Percentiles rank a stretch among this genome's conserved stretches.
Evolutionary conservation across 176 grass and related monocot genomes (phyloP).

Genomic region (Musa acuminata): DNA sequence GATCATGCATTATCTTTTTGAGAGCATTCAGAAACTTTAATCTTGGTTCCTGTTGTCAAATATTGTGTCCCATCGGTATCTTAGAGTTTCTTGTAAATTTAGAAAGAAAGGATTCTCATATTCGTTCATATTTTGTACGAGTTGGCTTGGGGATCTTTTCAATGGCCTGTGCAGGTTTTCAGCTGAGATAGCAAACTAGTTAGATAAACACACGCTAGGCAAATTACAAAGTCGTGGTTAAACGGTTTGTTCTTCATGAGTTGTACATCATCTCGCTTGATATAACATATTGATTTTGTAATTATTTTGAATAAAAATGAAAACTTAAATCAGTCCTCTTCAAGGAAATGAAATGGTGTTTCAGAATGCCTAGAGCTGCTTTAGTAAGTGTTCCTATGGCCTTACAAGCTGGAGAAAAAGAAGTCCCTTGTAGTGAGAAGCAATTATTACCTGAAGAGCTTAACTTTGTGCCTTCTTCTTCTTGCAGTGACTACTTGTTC

Average conservation of each 20-base stretch:
- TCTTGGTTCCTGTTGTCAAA: not conserved
- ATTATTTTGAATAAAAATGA: not conserved
- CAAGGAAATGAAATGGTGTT: not conserved
- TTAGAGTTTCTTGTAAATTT: not conserved
- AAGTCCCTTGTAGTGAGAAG: not conserved
- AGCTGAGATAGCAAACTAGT: not conserved
- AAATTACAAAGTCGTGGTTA: not conserved
- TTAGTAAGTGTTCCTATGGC: not conserved
- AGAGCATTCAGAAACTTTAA: not conserved
- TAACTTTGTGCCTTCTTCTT: not conserved
- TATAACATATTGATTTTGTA: not conserved
- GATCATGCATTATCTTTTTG: not conserved
- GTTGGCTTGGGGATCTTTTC: not conserved
- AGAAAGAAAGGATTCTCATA: too few relatives aligned
- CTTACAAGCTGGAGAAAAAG: not conserved
- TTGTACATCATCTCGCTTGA: not conserved
- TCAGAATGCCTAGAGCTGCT: not conserved
- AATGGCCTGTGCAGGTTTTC: not conserved
- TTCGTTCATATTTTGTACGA: too few relatives aligned
- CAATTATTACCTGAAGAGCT: not conserved
- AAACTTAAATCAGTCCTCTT: not conserved
- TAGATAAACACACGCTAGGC: too few relatives aligned
- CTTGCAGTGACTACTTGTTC: slow-evolving; percentile 1
- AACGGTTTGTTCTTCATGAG: not conserved
- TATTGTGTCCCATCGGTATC: not conserved